Conservation (phyloP, 1,139 yeast genomes). For the Zhuliangozyma blackwelliae region DNA sequence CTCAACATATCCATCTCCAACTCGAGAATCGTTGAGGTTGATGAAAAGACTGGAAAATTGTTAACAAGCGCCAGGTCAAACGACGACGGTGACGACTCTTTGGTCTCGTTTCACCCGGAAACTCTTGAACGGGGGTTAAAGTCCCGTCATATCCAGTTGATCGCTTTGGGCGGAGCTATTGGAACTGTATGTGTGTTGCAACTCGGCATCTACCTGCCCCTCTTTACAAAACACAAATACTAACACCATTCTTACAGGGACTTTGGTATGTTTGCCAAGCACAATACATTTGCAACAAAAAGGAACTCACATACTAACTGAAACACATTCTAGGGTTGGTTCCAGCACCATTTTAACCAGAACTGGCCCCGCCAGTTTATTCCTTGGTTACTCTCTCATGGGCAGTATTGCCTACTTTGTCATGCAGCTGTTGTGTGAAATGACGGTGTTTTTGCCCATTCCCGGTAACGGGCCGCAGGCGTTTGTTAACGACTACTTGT, state of each 20-base stretch:
- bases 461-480: constrained; percentile 43
- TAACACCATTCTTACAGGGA: no score
- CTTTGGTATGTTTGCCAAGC: no score
- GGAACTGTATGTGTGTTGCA: no score
- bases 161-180: constrained; percentile 38
- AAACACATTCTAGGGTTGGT: no score
- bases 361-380: constrained; percentile 50
- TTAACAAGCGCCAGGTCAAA: constrained; percentile 22
- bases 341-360: constrained; percentile 41
- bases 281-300: no score
- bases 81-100: constrained; percentile 10
- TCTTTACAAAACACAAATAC: no score
- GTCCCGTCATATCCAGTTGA: constrained; percentile 34
- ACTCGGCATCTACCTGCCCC: no score
- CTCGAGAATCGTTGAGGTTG: constrained; percentile 27
- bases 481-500: constrained; percentile 33
- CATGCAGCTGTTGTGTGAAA: constrained; percentile 58
- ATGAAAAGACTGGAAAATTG: constrained; percentile 25
- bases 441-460: constrained; percentile 55
- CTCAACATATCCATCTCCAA: constrained; percentile 30
- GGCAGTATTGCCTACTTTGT: constrained; percentile 50
- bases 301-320: no score
- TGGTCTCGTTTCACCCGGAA: constrained; percentile 14
- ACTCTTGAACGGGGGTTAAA: constrained; percentile 34
- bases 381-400: constrained; percentile 46